Evolutionary conservation across 2,329 filamentous ascomycete species (phyloP), one percentile per base, ranked within the genome.

Genomic region (Neonectria hederae): DNA sequence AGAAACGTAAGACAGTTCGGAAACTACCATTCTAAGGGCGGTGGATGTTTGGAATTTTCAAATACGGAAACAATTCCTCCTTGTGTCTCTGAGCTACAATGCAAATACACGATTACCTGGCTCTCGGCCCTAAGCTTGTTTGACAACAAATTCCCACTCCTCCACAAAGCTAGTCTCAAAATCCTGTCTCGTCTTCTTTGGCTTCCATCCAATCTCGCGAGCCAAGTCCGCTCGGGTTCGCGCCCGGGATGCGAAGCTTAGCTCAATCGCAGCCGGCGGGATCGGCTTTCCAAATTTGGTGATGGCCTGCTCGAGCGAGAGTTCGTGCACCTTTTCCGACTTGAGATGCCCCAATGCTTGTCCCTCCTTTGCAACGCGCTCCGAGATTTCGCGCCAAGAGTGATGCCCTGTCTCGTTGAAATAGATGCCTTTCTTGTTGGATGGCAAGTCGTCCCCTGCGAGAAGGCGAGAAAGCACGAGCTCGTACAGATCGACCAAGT

Each of bases 401-500:
- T 81, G 76, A 4, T 70, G 72, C 0, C 80, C 81, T 1, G 77
- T 80, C 9, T 76, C 78, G 14, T 75, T 75, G 67, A 85, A 86
- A 60, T 81, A 80, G 52, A 81, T 80, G 0, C 77, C 82, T 55
- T 75, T 70, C 63, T 77, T 78, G 0, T 79, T 80, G 3, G 52
- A 70, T 1, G 77, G 80, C 11, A 81, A 65, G 3, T 72, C 65
- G 13, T 76, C 69, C 1, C 73, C 74, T 1, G 71, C 70, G 6
- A 83, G 59, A 1, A 79, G 71, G 10, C 75, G 74, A 9, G 61
- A 40, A 0, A 83, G 64, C 0, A 83, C 45, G 0, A 81, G 58
- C 46, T 77, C 75, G 67, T 82, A 85, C 2, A 85, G 65, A 0
- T 73, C 69, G 0, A 77, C 78, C 7, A 84, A 73, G 65, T 85